Evolutionary conservation across 495 filamentous ascomycete genomes (phyloP).

Genomic region (Podospora fimiseda): DNA sequence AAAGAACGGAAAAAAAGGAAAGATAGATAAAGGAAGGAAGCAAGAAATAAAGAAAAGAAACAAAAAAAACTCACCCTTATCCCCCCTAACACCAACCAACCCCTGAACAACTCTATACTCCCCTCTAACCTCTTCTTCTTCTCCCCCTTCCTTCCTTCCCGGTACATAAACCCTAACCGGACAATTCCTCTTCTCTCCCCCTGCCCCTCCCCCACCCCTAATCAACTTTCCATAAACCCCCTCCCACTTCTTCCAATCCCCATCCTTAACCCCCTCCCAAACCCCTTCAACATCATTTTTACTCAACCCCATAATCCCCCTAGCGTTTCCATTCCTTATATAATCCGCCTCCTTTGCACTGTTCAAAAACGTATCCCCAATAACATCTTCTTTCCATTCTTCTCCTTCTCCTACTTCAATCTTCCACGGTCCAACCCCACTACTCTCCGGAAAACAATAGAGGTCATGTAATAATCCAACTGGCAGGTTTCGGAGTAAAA

Average conservation of each 20-base stretch:
- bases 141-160: too few species aligned
- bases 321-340: slow-evolving; percentile 81
- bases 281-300: slow-evolving; percentile 81
- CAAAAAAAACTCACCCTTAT: slow-evolving; percentile 57
- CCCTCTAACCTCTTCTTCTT: too few species aligned
- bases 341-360: slow-evolving; percentile 89
- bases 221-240: too few species aligned
- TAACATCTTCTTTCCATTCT: slow-evolving; percentile 74
- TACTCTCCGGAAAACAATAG: slow-evolving; percentile 38
- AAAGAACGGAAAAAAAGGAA: background rate
- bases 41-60: background rate
- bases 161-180: too few species aligned
- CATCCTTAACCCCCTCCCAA: slow-evolving; percentile 77
- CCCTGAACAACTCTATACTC: too few species aligned
- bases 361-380: slow-evolving; percentile 85
- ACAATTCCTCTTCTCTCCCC: too few species aligned
- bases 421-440: slow-evolving; percentile 61
- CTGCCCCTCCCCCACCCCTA: too few species aligned
- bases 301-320: slow-evolving; percentile 85
- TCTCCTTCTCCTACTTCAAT: slow-evolving; percentile 52
- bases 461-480: slow-evolving; percentile 86
- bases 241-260: too few species aligned
- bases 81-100: too few species aligned
- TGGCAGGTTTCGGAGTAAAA: slow-evolving; percentile 63
- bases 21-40: background rate